These are phyloP conservation scores for Backusella luteola DNA, from an alignment of 192 early-diverging fungal species.

Conservation along the genomic window DNA sequence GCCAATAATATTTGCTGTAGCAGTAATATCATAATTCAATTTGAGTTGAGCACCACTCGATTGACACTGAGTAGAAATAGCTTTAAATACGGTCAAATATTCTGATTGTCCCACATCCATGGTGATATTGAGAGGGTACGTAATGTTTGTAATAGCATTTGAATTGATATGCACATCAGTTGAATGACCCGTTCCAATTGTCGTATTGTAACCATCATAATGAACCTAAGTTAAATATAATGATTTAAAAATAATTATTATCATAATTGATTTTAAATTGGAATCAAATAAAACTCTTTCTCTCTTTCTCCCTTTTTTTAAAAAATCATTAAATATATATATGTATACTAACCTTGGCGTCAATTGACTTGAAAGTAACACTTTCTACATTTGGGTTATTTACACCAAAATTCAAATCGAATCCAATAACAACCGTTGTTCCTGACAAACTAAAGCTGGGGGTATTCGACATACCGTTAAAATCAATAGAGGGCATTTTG, in stretches of 20 bases:
- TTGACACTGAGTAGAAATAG: slow-evolving; percentile 44
- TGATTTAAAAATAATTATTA: not conserved
- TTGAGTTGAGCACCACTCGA: slow-evolving; percentile 29
- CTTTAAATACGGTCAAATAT: slow-evolving; percentile 34
- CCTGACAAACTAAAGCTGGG: slow-evolving; percentile 22
- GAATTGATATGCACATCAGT: slow-evolving; percentile 40
- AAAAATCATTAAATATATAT: not conserved
- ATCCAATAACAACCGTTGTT: not conserved
- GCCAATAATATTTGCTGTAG: slow-evolving; percentile 26
- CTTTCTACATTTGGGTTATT: slow-evolving; percentile 49
- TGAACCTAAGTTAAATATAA: slow-evolving; percentile 37
- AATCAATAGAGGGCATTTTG: slow-evolving; percentile 39
- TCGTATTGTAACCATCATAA: slow-evolving; percentile 38
- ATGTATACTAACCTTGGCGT: slow-evolving; percentile 39
- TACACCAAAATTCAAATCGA: slow-evolving; percentile 30
- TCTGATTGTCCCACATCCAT: slow-evolving; percentile 29
- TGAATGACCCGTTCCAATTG: slow-evolving; percentile 47
- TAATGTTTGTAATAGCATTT: slow-evolving; percentile 35
- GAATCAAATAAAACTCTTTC: not conserved
- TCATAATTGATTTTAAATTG: not conserved
- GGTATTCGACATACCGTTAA: slow-evolving; percentile 21
- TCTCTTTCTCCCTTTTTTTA: not conserved
- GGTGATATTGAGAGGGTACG: slow-evolving; percentile 41
- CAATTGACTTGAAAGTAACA: slow-evolving; percentile 43
- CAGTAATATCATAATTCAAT: slow-evolving; percentile 23